These are phyloP conservation scores for Chaetothyriales sp. DNA, from an alignment of 2,329 filamentous ascomycete species.

Conservation along the genomic window DNA sequence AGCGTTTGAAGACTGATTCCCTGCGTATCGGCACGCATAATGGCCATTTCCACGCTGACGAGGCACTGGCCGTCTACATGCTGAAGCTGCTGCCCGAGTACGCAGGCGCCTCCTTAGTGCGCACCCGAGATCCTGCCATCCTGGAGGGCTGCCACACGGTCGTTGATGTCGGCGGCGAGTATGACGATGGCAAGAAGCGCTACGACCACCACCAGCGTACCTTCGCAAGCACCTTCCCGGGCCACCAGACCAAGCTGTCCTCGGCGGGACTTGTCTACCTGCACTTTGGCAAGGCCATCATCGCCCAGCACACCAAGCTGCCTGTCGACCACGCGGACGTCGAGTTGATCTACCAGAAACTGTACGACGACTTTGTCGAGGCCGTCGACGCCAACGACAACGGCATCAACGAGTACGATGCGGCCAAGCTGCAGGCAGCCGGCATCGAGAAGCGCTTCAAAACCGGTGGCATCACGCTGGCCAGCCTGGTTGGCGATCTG, in stretches of 20 bases:
- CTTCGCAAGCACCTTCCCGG: slow-evolving; percentile 74
- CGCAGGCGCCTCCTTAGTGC: slow-evolving; percentile 55
- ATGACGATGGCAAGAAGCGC: slow-evolving; percentile 59
- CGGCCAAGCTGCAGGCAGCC: slow-evolving; percentile 50
- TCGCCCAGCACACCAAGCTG: slow-evolving; percentile 50
- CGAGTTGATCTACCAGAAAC: slow-evolving; percentile 63
- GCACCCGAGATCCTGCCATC: slow-evolving; percentile 68
- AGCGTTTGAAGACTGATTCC: slow-evolving; percentile 65
- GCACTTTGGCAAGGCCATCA: slow-evolving; percentile 79
- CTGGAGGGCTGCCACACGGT: slow-evolving; percentile 82
- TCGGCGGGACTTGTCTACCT: slow-evolving; percentile 89
- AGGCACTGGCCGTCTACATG: slow-evolving; percentile 92
- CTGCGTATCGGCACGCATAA: slow-evolving; percentile 84
- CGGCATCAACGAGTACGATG: slow-evolving; percentile 71
- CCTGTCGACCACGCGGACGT: slow-evolving; percentile 51
- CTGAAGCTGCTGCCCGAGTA: slow-evolving; percentile 79
- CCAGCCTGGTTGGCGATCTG: slow-evolving; percentile 63
- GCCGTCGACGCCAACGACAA: slow-evolving; percentile 97
- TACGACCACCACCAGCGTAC: slow-evolving; percentile 97
- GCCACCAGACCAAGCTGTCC: slow-evolving; percentile 72
- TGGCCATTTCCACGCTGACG: slow-evolving; percentile 97
- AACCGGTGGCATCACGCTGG: slow-evolving; percentile 67
- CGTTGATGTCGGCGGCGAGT: slow-evolving; percentile 93
- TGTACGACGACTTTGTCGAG: slow-evolving; percentile 89
- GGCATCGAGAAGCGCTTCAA: slow-evolving; percentile 71